Evolutionary conservation across 164 flowering plant genomes (phyloP).

Genomic region (Berberis thunbergii): DNA sequence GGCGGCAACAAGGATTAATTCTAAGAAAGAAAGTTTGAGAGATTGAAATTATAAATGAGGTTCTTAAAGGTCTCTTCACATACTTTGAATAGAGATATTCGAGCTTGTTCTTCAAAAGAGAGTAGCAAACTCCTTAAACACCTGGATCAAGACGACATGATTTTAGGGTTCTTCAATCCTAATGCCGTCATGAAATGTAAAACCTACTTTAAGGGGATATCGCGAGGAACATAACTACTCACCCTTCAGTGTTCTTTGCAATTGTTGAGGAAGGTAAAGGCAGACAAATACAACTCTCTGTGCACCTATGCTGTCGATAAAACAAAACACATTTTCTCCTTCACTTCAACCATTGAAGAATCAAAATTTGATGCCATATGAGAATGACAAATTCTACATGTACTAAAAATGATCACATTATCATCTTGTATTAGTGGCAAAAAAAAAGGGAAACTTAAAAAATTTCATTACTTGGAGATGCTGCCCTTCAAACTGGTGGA

Average conservation of each 20-base stretch:
- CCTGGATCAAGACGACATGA: conserved; percentile 13
- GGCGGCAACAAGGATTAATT: neutral
- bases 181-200: neutral
- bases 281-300: conserved; percentile 41
- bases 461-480: conserved; percentile 47
- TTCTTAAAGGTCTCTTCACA: conserved; percentile 1
- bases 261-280: conserved; percentile 32
- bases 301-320: conserved; percentile 44
- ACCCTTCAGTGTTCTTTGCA: conserved; percentile 51
- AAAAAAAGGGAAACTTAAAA: too few species aligned
- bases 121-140: conserved; percentile 34
- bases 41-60: neutral
- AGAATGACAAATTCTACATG: too few species aligned
- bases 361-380: too few species aligned
- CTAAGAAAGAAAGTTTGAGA: neutral
- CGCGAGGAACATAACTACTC: conserved; percentile 9
- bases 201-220: neutral
- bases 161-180: neutral
- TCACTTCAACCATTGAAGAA: too few species aligned
- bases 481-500: conserved; percentile 68
- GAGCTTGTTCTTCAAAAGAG: conserved; percentile 39
- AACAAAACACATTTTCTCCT: neutral
- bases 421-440: too few species aligned
- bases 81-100: conserved; percentile 33
- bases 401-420: too few species aligned